Percentiles rank a stretch among this genome's conserved stretches.
Evolutionary conservation across 2,329 filamentous ascomycete genomes (phyloP).

Genomic region (Trichophaea hybrida): DNA sequence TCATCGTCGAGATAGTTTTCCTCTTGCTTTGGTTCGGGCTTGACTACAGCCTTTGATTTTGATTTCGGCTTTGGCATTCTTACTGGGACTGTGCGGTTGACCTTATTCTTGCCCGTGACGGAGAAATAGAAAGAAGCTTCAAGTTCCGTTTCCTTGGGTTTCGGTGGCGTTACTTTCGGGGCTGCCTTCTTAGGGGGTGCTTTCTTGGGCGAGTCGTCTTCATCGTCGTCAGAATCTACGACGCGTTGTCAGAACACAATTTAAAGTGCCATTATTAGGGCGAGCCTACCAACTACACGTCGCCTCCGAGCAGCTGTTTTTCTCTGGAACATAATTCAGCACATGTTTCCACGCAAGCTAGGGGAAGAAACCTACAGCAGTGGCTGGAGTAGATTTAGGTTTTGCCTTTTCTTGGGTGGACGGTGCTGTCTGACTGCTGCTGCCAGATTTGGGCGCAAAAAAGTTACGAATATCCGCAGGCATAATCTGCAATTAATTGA

Average conservation of each 20-base stretch:
- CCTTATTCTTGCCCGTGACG: constrained; percentile 41
- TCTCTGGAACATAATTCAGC: constrained; percentile 2
- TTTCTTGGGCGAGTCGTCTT: constrained; percentile 33
- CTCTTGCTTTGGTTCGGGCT: constrained; percentile 37
- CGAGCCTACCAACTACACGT: constrained; percentile 19
- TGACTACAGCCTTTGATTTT: constrained; percentile 29
- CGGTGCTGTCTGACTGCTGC: neutral
- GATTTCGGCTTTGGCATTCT: constrained; percentile 15
- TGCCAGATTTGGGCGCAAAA: constrained; percentile 54
- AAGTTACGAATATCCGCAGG: constrained; percentile 77
- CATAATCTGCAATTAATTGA: constrained; percentile 39
- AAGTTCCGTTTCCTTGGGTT: constrained; percentile 28
- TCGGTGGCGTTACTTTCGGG: constrained; percentile 29
- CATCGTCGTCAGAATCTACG: constrained; percentile 31
- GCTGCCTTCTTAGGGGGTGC: constrained; percentile 23
- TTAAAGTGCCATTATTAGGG: constrained; percentile 6
- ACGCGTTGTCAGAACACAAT: neutral
- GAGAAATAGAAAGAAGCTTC: constrained; percentile 41
- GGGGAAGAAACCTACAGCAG: constrained; percentile 11
- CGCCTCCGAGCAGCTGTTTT: constrained; percentile 17
- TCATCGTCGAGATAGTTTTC: constrained; percentile 52
- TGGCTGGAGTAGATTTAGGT: constrained; percentile 16
- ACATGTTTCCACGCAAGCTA: neutral
- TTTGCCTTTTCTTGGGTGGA: constrained; percentile 31
- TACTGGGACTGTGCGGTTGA: constrained; percentile 37